Evolutionary conservation across 2,329 filamentous ascomycete genomes (phyloP).

Genomic region (Dactylellina cionopaga): DNA sequence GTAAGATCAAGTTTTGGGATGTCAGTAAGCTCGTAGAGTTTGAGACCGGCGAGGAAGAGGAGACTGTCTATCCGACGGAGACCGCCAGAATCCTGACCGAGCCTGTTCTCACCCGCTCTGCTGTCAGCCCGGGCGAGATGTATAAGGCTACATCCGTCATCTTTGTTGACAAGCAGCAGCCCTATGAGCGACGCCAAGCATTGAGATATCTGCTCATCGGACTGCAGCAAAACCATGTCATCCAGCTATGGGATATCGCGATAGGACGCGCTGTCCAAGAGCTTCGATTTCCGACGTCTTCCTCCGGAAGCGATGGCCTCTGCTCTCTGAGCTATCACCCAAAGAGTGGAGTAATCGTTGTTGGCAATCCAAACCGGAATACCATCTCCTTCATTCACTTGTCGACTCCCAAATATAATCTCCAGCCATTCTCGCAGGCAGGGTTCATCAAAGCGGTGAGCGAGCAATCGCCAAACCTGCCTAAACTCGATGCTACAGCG

Average conservation of each 20-base stretch:
- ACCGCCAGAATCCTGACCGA: constrained; percentile 78
- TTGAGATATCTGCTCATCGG: constrained; percentile 95
- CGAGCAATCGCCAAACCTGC: constrained; percentile 75
- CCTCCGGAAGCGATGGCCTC: constrained; percentile 89
- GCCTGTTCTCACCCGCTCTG: constrained; percentile 85
- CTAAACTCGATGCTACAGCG: constrained; percentile 90
- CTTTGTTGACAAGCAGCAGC: constrained; percentile 93
- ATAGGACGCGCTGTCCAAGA: constrained; percentile 96
- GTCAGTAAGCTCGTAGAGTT: constrained; percentile 76
- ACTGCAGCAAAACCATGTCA: constrained; percentile 98
- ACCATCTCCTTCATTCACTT: constrained; percentile 97
- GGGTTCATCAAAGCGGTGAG: constrained; percentile 83
- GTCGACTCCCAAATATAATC: constrained; percentile 89
- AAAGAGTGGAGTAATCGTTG: constrained; percentile 87
- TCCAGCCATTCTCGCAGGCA: constrained; percentile 83
- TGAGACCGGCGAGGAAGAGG: constrained; percentile 62
- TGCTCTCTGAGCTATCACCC: constrained; percentile 97
- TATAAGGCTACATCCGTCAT: constrained; percentile 96
- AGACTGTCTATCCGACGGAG: constrained; percentile 61
- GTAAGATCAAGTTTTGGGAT: constrained; percentile 97
- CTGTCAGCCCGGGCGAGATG: constrained; percentile 87
- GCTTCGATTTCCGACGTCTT: constrained; percentile 93
- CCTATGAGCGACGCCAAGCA: constrained; percentile 88
- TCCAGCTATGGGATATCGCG: constrained; percentile 97
- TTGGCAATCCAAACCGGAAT: constrained; percentile 95